Conservation (phyloP, 2,329 filamentous ascomycete species). For the Coleophoma eucalyptorum region DNA sequence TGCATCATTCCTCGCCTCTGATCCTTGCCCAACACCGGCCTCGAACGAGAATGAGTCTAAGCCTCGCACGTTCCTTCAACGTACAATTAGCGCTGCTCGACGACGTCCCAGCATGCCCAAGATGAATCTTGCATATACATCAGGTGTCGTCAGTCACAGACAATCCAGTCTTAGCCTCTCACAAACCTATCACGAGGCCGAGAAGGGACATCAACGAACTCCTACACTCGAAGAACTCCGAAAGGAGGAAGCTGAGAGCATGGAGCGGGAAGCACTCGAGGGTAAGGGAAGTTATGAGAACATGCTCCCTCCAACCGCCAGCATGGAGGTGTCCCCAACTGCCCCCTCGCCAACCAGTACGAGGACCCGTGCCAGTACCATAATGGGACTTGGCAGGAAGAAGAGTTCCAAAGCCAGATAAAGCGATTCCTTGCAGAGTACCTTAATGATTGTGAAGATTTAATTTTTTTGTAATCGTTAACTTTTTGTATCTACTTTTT, state of each 20-base stretch:
- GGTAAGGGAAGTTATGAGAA: not conserved
- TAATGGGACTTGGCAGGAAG: not conserved
- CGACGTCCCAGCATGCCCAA: conserved; percentile 17
- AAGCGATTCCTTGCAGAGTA: not conserved
- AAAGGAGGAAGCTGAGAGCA: not conserved
- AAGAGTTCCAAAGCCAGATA: not conserved
- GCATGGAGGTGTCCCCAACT: not conserved
- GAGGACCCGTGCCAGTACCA: not conserved
- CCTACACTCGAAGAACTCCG: conserved; percentile 1
- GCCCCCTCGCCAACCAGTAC: not conserved
- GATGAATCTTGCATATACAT: conserved; percentile 11
- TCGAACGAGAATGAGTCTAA: not conserved
- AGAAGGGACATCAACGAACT: not conserved
- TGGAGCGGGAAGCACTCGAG: not conserved
- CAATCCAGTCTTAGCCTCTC: not conserved
- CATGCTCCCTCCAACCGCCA: not conserved
- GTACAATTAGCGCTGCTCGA: conserved; percentile 12
- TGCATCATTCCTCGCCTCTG: not conserved
- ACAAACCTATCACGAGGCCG: not conserved
- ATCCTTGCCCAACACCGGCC: not conserved
- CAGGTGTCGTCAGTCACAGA: not conserved
- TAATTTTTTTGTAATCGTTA: not conserved
- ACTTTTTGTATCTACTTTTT: not conserved
- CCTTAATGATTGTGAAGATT: not conserved
- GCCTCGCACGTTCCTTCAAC: conserved; percentile 3